Percentiles rank a stretch among this genome's conserved stretches.
These are phyloP conservation scores for Erodium texanum DNA, from an alignment of 441 rosid genomes.

Conservation along the genomic window DNA sequence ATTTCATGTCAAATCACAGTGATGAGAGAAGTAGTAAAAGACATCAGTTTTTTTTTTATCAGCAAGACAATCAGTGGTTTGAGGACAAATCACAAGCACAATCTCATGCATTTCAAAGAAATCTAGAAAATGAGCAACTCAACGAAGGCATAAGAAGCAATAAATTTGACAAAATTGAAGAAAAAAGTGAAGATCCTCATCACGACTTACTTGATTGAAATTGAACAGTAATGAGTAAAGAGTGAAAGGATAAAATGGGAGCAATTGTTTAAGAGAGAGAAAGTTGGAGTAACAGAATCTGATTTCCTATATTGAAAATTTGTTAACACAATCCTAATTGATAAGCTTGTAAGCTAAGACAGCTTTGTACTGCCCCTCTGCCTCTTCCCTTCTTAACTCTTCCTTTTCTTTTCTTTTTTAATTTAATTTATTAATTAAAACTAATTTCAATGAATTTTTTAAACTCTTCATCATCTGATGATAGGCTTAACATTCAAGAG, in stretches of 20 bases:
- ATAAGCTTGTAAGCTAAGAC: neutral
- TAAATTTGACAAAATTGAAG: no score
- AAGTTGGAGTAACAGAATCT: slow-evolving; percentile 12
- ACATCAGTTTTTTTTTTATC: no score
- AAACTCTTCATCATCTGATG: no score
- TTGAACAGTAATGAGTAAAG: neutral
- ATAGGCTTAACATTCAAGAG: no score
- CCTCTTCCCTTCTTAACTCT: no score
- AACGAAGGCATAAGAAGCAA: neutral
- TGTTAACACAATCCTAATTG: neutral
- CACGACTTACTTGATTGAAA: neutral
- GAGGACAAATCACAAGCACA: neutral
- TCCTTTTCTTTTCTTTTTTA: no score
- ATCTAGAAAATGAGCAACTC: neutral
- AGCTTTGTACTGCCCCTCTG: no score
- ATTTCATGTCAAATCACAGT: neutral
- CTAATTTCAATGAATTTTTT: no score
- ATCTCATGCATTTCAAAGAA: neutral
- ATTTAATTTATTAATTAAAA: no score
- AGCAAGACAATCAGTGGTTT: no score
- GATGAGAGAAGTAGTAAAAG: neutral
- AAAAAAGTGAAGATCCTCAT: neutral
- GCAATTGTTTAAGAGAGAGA: slow-evolving; percentile 2
- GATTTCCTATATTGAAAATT: neutral
- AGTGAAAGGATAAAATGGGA: neutral